Evolutionary conservation across 345 rosid species (phyloP).

Genomic region (Melaleuca quinquenervia): DNA sequence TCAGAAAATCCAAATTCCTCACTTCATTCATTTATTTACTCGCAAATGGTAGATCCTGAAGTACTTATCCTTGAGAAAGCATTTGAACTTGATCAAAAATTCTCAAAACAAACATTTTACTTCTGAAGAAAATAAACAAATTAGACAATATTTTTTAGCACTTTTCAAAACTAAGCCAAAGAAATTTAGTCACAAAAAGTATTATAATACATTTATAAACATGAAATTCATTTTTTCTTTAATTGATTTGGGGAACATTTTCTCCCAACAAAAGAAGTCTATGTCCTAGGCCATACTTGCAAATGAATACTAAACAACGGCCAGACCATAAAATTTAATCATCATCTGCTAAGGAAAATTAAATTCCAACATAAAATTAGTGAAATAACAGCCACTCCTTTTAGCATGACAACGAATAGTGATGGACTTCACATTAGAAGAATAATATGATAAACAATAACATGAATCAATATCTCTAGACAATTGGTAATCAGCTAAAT

Average conservation of each 20-base stretch:
- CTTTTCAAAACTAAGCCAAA: background rate
- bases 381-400: background rate
- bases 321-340: background rate
- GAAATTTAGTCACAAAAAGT: background rate
- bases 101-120: background rate
- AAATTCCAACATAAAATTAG: background rate
- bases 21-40: background rate
- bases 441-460: too few relatives aligned
- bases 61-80: background rate
- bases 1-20: background rate
- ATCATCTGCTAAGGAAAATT: background rate
- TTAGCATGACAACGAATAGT: accelerated
- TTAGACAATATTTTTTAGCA: too few relatives aligned
- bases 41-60: background rate
- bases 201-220: background rate
- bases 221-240: background rate
- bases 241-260: background rate
- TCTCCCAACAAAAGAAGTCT: background rate
- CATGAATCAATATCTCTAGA: background rate
- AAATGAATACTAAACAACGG: background rate
- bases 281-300: background rate
- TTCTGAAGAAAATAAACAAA: background rate
- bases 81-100: background rate
- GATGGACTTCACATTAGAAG: background rate
- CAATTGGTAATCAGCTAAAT: background rate